Evolutionary conservation across 352 stramenopile genomes (phyloP).

Genomic region (Globisporangium canariense): DNA sequence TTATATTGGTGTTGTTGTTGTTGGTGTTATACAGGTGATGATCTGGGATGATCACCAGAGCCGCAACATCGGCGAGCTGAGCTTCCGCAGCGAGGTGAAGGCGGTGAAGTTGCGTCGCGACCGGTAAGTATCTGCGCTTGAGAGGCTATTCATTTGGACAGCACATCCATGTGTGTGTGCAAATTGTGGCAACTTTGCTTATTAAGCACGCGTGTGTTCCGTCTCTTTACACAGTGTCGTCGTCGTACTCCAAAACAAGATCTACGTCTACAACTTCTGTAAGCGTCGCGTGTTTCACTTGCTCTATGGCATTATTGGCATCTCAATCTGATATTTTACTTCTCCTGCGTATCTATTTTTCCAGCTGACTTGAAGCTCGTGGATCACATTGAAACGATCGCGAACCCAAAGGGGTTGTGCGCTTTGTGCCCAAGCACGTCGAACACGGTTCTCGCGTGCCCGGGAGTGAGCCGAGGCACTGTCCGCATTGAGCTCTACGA

Average conservation of each 20-base stretch:
- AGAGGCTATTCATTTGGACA: background rate
- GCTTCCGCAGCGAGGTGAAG: slow-evolving; percentile 96
- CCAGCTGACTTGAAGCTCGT: slow-evolving; percentile 94
- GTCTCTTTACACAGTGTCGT: slow-evolving; percentile 77
- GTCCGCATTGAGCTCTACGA: slow-evolving; percentile 98
- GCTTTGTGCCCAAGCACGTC: slow-evolving; percentile 91
- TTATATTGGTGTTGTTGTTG: background rate
- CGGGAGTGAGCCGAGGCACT: slow-evolving; percentile 84
- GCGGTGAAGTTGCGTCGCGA: slow-evolving; percentile 95
- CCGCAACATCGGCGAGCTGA: slow-evolving; percentile 97
- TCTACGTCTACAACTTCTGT: slow-evolving; percentile 98
- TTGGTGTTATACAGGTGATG: slow-evolving; percentile 82
- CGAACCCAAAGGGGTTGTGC: slow-evolving; percentile 95
- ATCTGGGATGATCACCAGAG: slow-evolving; percentile 99
- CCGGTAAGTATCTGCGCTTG: slow-evolving; percentile 33
- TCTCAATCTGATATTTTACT: slow-evolving; percentile 10
- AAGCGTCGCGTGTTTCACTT: slow-evolving; percentile 11
- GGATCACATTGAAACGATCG: slow-evolving; percentile 98
- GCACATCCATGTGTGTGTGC: background rate
- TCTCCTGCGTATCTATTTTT: slow-evolving; percentile 6
- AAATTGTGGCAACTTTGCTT: background rate
- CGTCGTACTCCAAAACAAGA: slow-evolving; percentile 95
- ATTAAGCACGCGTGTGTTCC: background rate
- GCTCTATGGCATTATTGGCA: background rate
- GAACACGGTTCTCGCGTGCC: slow-evolving; percentile 96